Base-by-base conservation (phyloP, 1,139 yeast genomes). In the Taphrina flavorubra region DNA sequence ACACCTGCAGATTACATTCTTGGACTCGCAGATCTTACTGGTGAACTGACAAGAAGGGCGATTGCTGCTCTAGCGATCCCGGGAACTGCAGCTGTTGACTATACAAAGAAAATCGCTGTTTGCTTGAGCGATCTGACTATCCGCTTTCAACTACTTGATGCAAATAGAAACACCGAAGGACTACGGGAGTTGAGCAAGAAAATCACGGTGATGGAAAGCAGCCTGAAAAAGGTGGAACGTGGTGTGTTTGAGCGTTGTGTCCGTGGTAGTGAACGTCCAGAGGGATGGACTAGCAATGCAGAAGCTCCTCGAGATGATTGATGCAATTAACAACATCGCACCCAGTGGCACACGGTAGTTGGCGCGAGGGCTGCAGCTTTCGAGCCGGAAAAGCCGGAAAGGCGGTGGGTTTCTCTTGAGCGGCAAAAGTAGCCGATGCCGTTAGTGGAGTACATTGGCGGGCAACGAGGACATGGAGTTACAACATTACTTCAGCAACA, bases 1-100 rank as follows among this genome's bases (percentile, higher is more conserved):
- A 51, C 65, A 5, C 46, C 46, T 11, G 56, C 67, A 11, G 80
- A 79, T 72, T 79, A 75, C 69, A 73, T 79, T 42, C 76, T 79
- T 78, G 81, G 81, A 0, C 68, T 79, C n/a, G 78, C 78, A 67
- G 81, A 79, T 70, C 74, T 79, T 60, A 77, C 81, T 0, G 81
- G 81, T 0, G 81, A 79, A 65, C 73, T 79, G 34, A 79, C 79
- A 80, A 70, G 80, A 40, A 75, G 72, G 59, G 73, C 78, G 13
- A 77, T 77, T 18, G 40, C 68, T 10, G 65, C 57, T 39, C 39
- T 68, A 10, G 62, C 62, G 5, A 36, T 58, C 13, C 51, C 62
- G 1, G 51, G 34, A 13, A 34, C 51, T 1, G 71, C 37, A 6
- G 65, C 58, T 25, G 51, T 51, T 8, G 47, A 40, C 11, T 57